A percentile compares a stretch with the other conserved stretches of the same genome.
Conservation (phyloP, 2,329 filamentous ascomycete species). For the Ceratocystiopsis brevicomis region DNA sequence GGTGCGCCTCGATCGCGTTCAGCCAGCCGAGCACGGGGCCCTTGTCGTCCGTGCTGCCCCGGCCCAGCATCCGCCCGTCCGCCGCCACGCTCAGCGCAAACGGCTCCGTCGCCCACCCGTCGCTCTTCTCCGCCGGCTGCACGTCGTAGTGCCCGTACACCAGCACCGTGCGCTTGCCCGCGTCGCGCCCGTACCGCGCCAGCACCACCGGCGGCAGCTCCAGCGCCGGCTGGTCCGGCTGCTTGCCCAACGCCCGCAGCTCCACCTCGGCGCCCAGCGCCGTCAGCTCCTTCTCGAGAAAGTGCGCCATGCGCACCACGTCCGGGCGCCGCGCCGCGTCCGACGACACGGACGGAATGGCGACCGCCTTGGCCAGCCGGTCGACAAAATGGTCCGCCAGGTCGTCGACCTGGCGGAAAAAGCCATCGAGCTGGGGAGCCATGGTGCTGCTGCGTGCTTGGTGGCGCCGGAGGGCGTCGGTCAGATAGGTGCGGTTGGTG, state of each 20-base stretch:
- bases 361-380: slow-evolving; percentile 75
- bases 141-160: slow-evolving; percentile 99
- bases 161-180: slow-evolving; percentile 82
- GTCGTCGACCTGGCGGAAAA: slow-evolving; percentile 79
- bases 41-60: slow-evolving; percentile 94
- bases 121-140: slow-evolving; percentile 79
- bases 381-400: slow-evolving; percentile 71
- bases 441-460: slow-evolving; percentile 61
- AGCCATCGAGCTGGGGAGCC: slow-evolving; percentile 78
- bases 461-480: slow-evolving; percentile 32
- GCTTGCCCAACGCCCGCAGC: slow-evolving; percentile 71
- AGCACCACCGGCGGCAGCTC: slow-evolving; percentile 85
- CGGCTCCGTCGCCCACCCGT: slow-evolving; percentile 91
- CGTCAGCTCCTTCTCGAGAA: slow-evolving; percentile 66
- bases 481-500: slow-evolving; percentile 29
- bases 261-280: slow-evolving; percentile 72
- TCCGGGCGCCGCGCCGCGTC: slow-evolving; percentile 77
- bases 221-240: slow-evolving; percentile 77
- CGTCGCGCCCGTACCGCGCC: slow-evolving; percentile 79
- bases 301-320: slow-evolving; percentile 93
- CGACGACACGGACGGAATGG: slow-evolving; percentile 88
- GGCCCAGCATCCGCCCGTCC: slow-evolving; percentile 88
- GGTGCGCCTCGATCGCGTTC: slow-evolving; percentile 94
- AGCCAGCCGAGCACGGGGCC: slow-evolving; percentile 93
- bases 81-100: slow-evolving; percentile 77